Evolutionary conservation across 768 basidiomycete genomes (phyloP).

Genomic region (Boletus vermiculosoides): DNA sequence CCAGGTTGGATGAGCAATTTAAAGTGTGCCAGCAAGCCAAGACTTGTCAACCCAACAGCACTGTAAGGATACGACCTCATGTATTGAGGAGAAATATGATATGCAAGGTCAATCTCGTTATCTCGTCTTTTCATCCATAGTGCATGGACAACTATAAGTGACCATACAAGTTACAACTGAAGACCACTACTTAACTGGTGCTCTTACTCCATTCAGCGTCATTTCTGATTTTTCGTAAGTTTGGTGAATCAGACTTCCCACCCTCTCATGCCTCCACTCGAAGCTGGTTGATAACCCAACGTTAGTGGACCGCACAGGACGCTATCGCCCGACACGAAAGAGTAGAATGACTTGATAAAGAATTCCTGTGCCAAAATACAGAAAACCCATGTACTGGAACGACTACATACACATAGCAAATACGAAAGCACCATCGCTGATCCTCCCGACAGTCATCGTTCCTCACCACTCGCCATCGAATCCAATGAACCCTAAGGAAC

Average conservation of each 20-base stretch:
- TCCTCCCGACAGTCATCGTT: background rate
- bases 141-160: too few species aligned
- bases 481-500: conserved; percentile 64
- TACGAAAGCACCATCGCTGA: background rate
- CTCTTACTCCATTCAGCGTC: background rate
- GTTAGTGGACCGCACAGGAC: background rate
- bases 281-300: background rate
- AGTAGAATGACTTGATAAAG: background rate
- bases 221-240: background rate
- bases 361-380: background rate
- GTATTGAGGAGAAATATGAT: too few species aligned
- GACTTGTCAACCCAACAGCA: too few species aligned
- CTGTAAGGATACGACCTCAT: too few species aligned
- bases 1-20: background rate
- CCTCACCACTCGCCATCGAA: conserved; percentile 83
- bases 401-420: background rate
- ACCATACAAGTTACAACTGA: background rate
- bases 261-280: too few species aligned
- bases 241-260: background rate
- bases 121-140: too few species aligned
- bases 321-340: background rate
- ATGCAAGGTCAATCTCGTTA: background rate
- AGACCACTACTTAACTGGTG: too few species aligned
- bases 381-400: background rate
- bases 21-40: background rate